A percentile compares a stretch with the other conserved stretches of the same genome.
Conservation (phyloP, 345 rosid species). For the Streptanthus diversifolius region DNA sequence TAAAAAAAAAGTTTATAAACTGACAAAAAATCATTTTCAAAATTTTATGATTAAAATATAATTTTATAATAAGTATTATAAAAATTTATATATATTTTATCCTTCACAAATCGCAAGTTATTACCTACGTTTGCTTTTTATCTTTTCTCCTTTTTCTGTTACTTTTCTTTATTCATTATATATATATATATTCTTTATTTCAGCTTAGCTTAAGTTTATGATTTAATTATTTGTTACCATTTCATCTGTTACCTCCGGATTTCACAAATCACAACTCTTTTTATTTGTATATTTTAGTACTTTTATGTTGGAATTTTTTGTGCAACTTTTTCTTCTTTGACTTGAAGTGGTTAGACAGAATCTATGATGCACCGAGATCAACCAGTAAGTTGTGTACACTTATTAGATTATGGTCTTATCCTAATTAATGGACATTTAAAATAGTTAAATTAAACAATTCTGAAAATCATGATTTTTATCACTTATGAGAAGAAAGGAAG, state of each 20-base stretch:
- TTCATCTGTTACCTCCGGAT: neutral
- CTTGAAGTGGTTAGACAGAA: constrained; percentile 8
- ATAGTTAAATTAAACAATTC: neutral
- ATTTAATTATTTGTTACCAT: neutral
- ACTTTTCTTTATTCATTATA: neutral
- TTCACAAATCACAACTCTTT: neutral
- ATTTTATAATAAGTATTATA: no score
- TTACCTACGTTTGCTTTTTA: no score
- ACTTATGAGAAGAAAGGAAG: neutral
- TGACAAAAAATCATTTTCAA: no score
- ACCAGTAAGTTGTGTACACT: neutral
- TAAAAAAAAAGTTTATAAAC: no score
- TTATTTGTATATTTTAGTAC: neutral
- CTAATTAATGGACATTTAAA: neutral
- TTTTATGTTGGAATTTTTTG: neutral
- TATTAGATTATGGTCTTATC: neutral
- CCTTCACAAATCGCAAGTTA: no score
- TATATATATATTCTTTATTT: no score
- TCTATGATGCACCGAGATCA: neutral
- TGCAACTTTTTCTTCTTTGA: constrained; percentile 11
- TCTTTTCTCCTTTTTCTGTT: neutral
- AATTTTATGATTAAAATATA: no score
- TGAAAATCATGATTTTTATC: neutral
- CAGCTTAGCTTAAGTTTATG: neutral
- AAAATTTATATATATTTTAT: no score